Evolutionary conservation across 148 eudicot species (phyloP).

Genomic region (Hydrangea macrophylla): DNA sequence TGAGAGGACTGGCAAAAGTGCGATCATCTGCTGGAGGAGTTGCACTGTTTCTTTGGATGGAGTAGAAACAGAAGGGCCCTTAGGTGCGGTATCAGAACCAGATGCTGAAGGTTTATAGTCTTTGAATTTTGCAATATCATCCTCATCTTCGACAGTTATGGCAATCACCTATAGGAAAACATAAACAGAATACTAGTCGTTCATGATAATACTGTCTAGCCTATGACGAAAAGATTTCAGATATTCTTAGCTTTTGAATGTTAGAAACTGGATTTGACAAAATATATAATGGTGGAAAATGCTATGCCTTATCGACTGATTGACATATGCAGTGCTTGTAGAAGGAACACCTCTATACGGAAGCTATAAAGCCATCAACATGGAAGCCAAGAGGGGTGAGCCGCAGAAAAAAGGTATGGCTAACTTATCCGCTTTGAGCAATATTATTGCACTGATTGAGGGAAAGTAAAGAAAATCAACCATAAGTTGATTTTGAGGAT

Average conservation of each 20-base stretch:
- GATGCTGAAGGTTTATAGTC: slow-evolving; percentile 69
- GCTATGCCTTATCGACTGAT: no score
- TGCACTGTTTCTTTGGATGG: slow-evolving; percentile 50
- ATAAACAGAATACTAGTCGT: background rate
- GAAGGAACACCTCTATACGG: no score
- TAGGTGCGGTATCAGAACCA: slow-evolving; percentile 47
- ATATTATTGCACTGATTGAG: no score
- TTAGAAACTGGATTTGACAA: background rate
- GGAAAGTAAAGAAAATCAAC: no score
- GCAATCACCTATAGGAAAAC: slow-evolving; percentile 63
- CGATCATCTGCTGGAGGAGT: slow-evolving; percentile 58
- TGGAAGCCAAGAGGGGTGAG: no score
- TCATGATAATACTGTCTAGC: background rate
- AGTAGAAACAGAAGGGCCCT: slow-evolving; percentile 53
- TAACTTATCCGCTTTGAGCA: no score
- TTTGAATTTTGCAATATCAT: slow-evolving; percentile 69
- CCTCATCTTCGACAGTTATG: slow-evolving; percentile 91
- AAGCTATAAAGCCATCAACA: no score
- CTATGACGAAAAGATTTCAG: no score
- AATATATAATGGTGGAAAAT: background rate
- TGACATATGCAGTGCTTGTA: no score
- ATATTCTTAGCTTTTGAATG: background rate
- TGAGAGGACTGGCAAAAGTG: slow-evolving; percentile 93
- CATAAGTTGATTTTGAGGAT: no score
- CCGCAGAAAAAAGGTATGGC: no score